phyloP scores from a whole-genome alignment of 169 alveolate genomes.

The Cryptosporidium meleagridis region DNA sequence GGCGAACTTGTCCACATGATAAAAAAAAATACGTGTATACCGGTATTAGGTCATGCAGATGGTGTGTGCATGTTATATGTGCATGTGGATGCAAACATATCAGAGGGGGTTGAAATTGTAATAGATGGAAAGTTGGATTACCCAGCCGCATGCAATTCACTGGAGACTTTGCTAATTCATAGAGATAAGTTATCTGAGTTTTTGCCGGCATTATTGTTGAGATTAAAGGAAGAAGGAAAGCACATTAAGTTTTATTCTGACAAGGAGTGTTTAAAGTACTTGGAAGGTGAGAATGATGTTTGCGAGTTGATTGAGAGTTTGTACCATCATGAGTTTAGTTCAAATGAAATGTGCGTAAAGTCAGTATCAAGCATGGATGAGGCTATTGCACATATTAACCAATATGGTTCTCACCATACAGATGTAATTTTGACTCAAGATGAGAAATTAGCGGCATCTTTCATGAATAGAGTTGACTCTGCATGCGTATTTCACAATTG shows the following conservation, averaged over 20 bases:
- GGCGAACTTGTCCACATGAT: constrained; percentile 78
- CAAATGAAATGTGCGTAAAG: constrained; percentile 74
- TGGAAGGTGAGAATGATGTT: background rate
- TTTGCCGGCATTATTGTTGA: constrained; percentile 53
- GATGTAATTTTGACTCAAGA: constrained; percentile 80
- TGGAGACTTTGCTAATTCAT: constrained; percentile 81
- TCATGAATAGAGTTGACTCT: constrained; percentile 77
- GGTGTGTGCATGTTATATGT: constrained; percentile 82
- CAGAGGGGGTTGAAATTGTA: constrained; percentile 75
- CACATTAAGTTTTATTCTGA: constrained; percentile 45
- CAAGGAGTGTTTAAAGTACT: constrained; percentile 10
- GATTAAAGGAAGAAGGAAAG: constrained; percentile 51
- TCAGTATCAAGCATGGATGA: constrained; percentile 75
- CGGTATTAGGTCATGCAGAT: constrained; percentile 80
- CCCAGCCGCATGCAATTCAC: constrained; percentile 82
- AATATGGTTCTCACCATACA: constrained; percentile 83
- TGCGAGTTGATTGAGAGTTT: constrained; percentile 54
- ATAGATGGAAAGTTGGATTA: constrained; percentile 81
- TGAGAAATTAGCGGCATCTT: constrained; percentile 40
- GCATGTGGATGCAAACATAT: constrained; percentile 75
- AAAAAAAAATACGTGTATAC: constrained; percentile 77
- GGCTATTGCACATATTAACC: constrained; percentile 80
- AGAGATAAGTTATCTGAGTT: constrained; percentile 27
- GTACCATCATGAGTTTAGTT: constrained; percentile 78
- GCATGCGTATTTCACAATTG: constrained; percentile 83